phyloP scores from a whole-genome alignment of 2,329 filamentous ascomycete genomes.

The Pseudogymnoascus sp. region DNA sequence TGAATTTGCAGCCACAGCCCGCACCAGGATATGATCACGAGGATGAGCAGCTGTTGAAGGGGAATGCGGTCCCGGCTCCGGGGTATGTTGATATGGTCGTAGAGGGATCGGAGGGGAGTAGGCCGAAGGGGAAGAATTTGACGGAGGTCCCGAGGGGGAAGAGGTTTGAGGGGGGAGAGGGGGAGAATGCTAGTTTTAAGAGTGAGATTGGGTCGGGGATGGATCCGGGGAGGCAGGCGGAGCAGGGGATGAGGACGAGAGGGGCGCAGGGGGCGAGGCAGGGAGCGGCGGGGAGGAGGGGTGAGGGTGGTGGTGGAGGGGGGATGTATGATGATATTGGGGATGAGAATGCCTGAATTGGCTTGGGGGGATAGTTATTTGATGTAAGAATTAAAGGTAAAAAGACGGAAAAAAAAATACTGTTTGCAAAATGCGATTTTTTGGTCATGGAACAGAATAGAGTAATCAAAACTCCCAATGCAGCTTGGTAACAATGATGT shows the following conservation, averaged over 20 bases:
- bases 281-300: neutral
- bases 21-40: constrained; percentile 12
- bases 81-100: constrained; percentile 19
- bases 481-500: neutral
- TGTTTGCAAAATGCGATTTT: neutral
- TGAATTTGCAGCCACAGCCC: constrained; percentile 10
- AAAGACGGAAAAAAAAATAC: neutral
- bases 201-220: constrained; percentile 38
- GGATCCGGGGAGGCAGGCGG: constrained; percentile 39
- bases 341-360: neutral
- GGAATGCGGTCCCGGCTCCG: constrained; percentile 19
- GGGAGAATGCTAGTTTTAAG: constrained; percentile 26
- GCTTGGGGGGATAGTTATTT: neutral
- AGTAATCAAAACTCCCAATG: neutral
- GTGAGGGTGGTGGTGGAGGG: neutral
- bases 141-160: constrained; percentile 19
- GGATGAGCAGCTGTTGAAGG: neutral
- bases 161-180: constrained; percentile 19
- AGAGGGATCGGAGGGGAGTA: constrained; percentile 8
- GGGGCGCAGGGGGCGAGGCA: neutral
- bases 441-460: neutral
- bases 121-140: constrained; percentile 24
- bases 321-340: neutral
- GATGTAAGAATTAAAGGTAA: neutral
- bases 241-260: constrained; percentile 21